Evolutionary conservation across 2,329 filamentous ascomycete species (phyloP).

Genomic region (Penicillium sp.): DNA sequence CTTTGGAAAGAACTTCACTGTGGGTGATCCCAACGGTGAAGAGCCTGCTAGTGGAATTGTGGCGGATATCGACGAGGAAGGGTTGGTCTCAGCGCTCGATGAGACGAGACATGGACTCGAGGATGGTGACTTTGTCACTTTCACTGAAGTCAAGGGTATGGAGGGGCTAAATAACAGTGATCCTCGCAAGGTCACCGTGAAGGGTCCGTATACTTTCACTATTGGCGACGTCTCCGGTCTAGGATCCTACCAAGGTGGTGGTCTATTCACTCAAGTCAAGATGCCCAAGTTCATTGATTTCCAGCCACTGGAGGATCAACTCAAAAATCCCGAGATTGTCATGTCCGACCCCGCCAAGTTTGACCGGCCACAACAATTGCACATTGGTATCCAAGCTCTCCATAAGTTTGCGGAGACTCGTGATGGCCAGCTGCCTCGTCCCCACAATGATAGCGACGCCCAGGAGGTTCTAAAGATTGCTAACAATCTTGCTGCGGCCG

Average conservation of each 20-base stretch:
- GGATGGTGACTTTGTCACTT: slow-evolving; percentile 95
- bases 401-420: slow-evolving; percentile 78
- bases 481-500: slow-evolving; percentile 64
- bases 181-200: slow-evolving; percentile 87
- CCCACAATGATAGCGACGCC: slow-evolving; percentile 83
- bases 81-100: slow-evolving; percentile 86
- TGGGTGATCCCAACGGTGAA: slow-evolving; percentile 87
- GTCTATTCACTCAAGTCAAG: slow-evolving; percentile 93
- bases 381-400: slow-evolving; percentile 87
- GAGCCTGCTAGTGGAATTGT: slow-evolving; percentile 83
- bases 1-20: slow-evolving; percentile 90
- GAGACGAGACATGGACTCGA: slow-evolving; percentile 93
- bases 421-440: slow-evolving; percentile 68
- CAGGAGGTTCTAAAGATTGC: slow-evolving; percentile 71
- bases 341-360: slow-evolving; percentile 98
- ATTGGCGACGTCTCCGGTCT: slow-evolving; percentile 89
- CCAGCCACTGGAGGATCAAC: slow-evolving; percentile 70
- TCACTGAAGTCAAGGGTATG: slow-evolving; percentile 90
- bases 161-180: slow-evolving; percentile 78
- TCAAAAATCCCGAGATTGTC: slow-evolving; percentile 84
- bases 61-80: slow-evolving; percentile 83
- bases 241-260: slow-evolving; percentile 82
- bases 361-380: slow-evolving; percentile 86
- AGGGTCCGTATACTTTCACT: slow-evolving; percentile 95
- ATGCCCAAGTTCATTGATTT: slow-evolving; percentile 95